Base-by-base conservation (phyloP, 2,329 filamentous ascomycete genomes). In the Botrytis pseudocinerea region DNA sequence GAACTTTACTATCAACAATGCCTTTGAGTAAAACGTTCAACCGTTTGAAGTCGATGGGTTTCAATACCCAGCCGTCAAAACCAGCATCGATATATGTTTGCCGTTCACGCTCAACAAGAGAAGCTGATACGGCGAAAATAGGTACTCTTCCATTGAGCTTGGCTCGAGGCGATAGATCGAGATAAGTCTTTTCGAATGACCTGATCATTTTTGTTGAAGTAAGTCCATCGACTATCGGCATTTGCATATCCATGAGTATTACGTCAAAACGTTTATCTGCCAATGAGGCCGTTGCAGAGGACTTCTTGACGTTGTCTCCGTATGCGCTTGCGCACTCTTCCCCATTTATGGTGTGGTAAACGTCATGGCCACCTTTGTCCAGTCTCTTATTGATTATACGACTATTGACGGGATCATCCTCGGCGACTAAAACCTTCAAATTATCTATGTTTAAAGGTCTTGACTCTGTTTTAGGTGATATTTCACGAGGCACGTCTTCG, bases 191-290 rank as follows among this genome's bases (percentile, higher is more conserved):
- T 80, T 97, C 94, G 70, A 87, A 90, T 0, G 89, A 89, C 40
- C 94, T 87, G 75, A 97, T 97, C 87, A 94, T 92, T 81, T 93
- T 94, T 0, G 94, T 92, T 25, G 93, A 94, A 4, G 87, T 90
- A 40, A 95, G 86, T 22, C 94, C 94, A 79, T 97, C 93, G 7
- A 97, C 92, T 46, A 97, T 96, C 28, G 94, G 94, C 94, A 97
- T 97, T 86, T 97, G 93, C 88, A 97, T 94, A 80, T 97, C 94
- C 94, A 97, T 97, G 75, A 97, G 85, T 65, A 97, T 86, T 8
- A 94, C 90, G 80, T 97, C 93, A 78, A 93, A 96, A 35, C 83
- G 82, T 40, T 81, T 68, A 18, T n/a, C 28, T 16, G 54, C 42
- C 10, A 42, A 40, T 38, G 69, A 46, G 40, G 42, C 28, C 61